These are phyloP conservation scores for Colletotrichum sp. DNA, from an alignment of 2,329 filamentous ascomycete genomes.

Conservation along the genomic window DNA sequence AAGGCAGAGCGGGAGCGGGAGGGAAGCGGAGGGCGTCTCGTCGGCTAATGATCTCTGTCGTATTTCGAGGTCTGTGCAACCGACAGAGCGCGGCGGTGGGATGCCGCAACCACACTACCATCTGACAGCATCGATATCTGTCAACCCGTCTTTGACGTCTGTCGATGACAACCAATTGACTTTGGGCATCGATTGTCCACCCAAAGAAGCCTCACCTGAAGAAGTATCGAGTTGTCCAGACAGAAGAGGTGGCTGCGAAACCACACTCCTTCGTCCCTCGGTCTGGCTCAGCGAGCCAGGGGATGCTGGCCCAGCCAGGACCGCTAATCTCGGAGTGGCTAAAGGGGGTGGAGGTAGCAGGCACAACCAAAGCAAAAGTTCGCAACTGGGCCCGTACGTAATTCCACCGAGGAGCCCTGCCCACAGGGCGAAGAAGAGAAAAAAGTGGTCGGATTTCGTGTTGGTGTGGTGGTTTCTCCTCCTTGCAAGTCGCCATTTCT, in stretches of 20 bases:
- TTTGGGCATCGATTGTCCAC: background rate
- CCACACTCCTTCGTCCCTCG: background rate
- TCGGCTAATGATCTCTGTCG: background rate
- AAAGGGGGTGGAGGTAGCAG: background rate
- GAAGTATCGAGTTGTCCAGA: background rate
- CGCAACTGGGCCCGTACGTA: background rate
- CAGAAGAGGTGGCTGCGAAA: background rate
- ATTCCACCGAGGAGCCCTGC: background rate
- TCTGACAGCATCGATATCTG: background rate
- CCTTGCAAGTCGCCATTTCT: background rate
- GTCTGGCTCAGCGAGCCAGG: background rate
- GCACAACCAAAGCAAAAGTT: background rate
- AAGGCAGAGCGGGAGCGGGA: background rate
- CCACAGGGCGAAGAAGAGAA: background rate
- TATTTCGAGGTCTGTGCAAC: background rate
- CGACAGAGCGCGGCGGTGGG: background rate
- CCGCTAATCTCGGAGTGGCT: conserved; percentile 2
- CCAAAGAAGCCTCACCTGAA: background rate
- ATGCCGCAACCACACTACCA: background rate
- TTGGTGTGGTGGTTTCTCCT: background rate
- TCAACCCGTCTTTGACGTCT: background rate
- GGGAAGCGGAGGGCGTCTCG: background rate
- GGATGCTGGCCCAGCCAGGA: background rate
- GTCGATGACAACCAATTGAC: background rate
- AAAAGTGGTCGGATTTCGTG: background rate